phyloP scores from a whole-genome alignment of 192 early-diverging fungal genomes.

The Backusella australiensis region DNA sequence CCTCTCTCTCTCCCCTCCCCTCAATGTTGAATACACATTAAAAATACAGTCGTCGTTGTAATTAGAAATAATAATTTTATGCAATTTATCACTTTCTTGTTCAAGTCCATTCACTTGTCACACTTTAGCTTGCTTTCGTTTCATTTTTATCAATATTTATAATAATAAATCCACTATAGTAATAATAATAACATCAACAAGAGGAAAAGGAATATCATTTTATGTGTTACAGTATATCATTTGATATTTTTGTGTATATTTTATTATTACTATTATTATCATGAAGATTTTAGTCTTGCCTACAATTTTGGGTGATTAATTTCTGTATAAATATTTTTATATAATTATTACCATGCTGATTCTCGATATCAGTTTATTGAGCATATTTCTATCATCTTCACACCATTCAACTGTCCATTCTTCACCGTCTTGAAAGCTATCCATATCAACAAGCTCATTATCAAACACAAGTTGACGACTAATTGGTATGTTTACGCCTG shows the following conservation, averaged over 20 bases:
- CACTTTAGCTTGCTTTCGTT: too few species aligned
- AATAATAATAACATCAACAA: too few species aligned
- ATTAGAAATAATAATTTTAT: neutral
- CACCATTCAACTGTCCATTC: conserved; percentile 30
- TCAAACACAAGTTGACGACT: conserved; percentile 27
- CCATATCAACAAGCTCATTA: conserved; percentile 26
- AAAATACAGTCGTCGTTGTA: neutral
- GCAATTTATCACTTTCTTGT: neutral
- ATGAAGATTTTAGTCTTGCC: neutral
- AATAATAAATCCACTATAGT: too few species aligned
- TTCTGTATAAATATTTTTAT: too few species aligned
- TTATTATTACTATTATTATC: neutral
- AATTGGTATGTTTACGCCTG: conserved; percentile 21
- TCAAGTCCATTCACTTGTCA: too few species aligned
- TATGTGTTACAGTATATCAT: too few species aligned
- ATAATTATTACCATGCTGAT: neutral
- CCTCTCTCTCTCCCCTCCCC: neutral
- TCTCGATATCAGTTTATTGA: conserved; percentile 24
- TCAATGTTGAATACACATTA: neutral
- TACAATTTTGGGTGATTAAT: neutral
- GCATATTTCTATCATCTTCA: conserved; percentile 17
- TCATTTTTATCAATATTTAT: too few species aligned
- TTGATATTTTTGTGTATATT: too few species aligned
- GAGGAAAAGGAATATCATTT: too few species aligned
- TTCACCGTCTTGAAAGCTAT: conserved; percentile 29